Evolutionary conservation across 2,329 filamentous ascomycete species (phyloP), one percentile per base, ranked within the genome.

Genomic region (Chaetomium sp.): DNA sequence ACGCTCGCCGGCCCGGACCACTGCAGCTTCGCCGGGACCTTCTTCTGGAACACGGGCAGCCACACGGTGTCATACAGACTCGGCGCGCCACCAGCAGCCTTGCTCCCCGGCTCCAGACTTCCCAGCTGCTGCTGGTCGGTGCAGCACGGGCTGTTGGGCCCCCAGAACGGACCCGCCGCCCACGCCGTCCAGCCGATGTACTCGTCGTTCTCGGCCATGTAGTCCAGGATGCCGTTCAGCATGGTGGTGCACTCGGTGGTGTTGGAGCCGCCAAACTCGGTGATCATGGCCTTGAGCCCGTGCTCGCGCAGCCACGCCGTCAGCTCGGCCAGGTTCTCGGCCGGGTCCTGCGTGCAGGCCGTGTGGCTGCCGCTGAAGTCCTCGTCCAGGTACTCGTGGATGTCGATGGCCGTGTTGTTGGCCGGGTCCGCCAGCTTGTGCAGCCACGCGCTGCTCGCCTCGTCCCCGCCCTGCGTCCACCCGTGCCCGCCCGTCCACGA

Each of bases 171-270:
- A 0, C 81, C 81, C 0, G 81, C 81, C 0, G 81, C 78, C 81
- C 80, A 83, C 3, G 80, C 80, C 0, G 81, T 81, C 81, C 81
- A 83, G 2, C 81, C 81, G 54, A 83, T 81, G 66, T 80, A 82
- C 68, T 78, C 78, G 1, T 76, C 72, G 66, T 82, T 81, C n/a
- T 75, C 64, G 29, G 76, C 73, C 76, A 83, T 81, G 70, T 82
- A 81, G 59, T 79, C 76, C 16, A 83, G 65, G 7, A 82, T 78
- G 33, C 77, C 74, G 13, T 73, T 72, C 5, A 83, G 74, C 71
- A 81, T 80, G 2, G 70, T 67, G 0, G 71, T 74, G 65, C 78
- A 79, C 54, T 75, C 76, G 0, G 79, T 80, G 45, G 79, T 78
- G 67, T 81, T 81, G 8, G 75, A 73, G 4, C 78, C 80, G 54